Evolutionary conservation across 306 rosid species (phyloP), one percentile per base, ranked within the genome.

Genomic region (Alnus rubra): DNA sequence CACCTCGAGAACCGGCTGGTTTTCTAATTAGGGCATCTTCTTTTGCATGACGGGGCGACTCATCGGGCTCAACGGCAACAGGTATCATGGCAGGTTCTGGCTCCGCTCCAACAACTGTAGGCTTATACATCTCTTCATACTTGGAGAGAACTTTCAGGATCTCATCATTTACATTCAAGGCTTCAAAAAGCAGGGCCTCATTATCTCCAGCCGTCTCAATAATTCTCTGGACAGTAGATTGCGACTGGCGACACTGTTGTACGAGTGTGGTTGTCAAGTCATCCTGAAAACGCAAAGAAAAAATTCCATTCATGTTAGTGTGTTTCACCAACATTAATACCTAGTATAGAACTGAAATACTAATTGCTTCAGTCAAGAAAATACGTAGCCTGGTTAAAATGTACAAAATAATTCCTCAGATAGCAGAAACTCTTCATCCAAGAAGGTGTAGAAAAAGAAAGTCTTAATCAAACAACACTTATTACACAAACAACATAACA

Each of bases 21-120:
- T 91, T 93, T 85, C 98, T 87, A 74, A 93, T 71, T 86, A 96
- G 78, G 68, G 96, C 76, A 44, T 96, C 97, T 75, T 88, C 97
- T 76, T 84, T 89, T 60, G 77, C 37, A 52, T 78, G 85, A 13
- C 81, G 86, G 19, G 97, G 97, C 8, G 98, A 91, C 76, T 96
- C 99, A 2, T 93, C 99, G 4, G 98, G 97, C 85, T 96, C 99
- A 42, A 89, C 94, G 2, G 97, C 94, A 18, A 96, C 97, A 0
- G 99, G 99, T 82, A 96, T 96, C 97, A 93, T 96, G 6, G 99
- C 99, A 39, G 98, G 99, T 81, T 96, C 97, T 44, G 88, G 97
- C 37, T 82, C 92, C 72, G 67, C 78, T 14, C 90, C 86, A 78
- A 63, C 74, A 16, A 45, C 83, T 13, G 89, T 64, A 15, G 97